phyloP scores from a whole-genome alignment of 2,329 filamentous ascomycete genomes.

The Metarhizium sp. region DNA sequence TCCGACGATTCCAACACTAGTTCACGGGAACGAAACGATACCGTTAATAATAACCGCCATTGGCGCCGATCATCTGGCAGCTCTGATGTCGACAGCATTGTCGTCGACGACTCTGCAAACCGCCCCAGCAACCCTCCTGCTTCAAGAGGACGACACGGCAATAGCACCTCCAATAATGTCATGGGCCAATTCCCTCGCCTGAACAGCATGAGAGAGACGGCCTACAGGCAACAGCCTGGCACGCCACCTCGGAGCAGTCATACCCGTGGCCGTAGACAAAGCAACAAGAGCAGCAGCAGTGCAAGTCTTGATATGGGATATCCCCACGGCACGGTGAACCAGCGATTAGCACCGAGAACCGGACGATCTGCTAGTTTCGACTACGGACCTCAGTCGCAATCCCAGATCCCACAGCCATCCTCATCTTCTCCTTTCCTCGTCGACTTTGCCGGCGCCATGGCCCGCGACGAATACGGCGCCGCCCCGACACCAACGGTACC shows the following conservation, averaged over 20 bases:
- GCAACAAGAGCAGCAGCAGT: constrained; percentile 65
- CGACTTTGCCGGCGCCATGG: constrained; percentile 39
- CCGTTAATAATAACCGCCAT: constrained; percentile 7
- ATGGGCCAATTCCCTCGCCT: constrained; percentile 49
- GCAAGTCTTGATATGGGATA: constrained; percentile 59
- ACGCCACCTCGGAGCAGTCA: constrained; percentile 33
- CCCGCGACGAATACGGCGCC: constrained; percentile 62
- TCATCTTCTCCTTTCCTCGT: constrained; percentile 32
- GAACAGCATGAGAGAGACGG: constrained; percentile 50
- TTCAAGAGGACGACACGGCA: constrained; percentile 60
- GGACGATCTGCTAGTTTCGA: constrained; percentile 68
- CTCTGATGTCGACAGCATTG: constrained; percentile 48
- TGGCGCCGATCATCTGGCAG: constrained; percentile 44
- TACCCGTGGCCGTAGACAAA: constrained; percentile 48
- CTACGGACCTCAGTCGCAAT: constrained; percentile 31
- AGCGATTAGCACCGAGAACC: constrained; percentile 45
- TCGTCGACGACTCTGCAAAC: constrained; percentile 35
- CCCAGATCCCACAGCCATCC: constrained; percentile 16
- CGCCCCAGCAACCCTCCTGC: background rate
- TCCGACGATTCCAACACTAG: constrained; percentile 6
- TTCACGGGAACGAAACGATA: background rate
- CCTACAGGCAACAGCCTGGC: constrained; percentile 24
- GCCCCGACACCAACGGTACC: constrained; percentile 81
- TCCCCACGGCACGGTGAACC: constrained; percentile 45
- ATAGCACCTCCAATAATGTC: constrained; percentile 70